Conservation (phyloP, 129 eudicot genomes). For the Erigeron canadensis region DNA sequence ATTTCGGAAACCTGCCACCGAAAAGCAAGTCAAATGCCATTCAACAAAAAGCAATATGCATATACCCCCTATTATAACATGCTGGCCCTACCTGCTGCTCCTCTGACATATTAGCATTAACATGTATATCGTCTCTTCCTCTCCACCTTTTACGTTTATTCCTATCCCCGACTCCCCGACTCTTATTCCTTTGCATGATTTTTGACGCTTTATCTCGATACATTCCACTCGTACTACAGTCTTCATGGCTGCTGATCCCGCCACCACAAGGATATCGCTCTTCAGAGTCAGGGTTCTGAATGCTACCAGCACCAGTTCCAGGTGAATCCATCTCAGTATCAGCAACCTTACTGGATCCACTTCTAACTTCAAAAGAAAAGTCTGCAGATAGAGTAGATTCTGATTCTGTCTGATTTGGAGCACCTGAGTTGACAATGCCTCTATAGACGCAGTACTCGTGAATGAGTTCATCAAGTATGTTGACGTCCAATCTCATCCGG, state of each 20-base stretch:
- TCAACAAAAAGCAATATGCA: constrained; percentile 2
- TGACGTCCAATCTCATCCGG: constrained; percentile 75
- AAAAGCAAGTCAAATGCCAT: constrained; percentile 9
- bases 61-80: background rate
- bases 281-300: constrained; percentile 46
- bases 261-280: constrained; percentile 53
- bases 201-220: constrained; percentile 48
- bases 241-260: constrained; percentile 46
- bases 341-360: constrained; percentile 42
- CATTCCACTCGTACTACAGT: constrained; percentile 87
- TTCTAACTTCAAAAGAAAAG: constrained; percentile 42
- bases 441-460: constrained; percentile 92
- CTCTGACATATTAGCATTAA: constrained; percentile 37
- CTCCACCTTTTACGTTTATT: constrained; percentile 96
- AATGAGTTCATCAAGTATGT: constrained; percentile 83
- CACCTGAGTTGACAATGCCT: constrained; percentile 72
- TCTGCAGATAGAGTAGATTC: constrained; percentile 49
- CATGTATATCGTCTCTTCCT: constrained; percentile 63
- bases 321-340: constrained; percentile 62
- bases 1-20: constrained; percentile 46
- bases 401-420: constrained; percentile 33
- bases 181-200: constrained; percentile 52
- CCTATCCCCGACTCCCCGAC: constrained; percentile 51
- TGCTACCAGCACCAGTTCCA: constrained; percentile 41
- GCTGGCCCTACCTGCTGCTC: constrained; percentile 30